These are phyloP conservation scores for Fusarium sp. DNA, from an alignment of 2,329 filamentous ascomycete species.

Conservation along the genomic window DNA sequence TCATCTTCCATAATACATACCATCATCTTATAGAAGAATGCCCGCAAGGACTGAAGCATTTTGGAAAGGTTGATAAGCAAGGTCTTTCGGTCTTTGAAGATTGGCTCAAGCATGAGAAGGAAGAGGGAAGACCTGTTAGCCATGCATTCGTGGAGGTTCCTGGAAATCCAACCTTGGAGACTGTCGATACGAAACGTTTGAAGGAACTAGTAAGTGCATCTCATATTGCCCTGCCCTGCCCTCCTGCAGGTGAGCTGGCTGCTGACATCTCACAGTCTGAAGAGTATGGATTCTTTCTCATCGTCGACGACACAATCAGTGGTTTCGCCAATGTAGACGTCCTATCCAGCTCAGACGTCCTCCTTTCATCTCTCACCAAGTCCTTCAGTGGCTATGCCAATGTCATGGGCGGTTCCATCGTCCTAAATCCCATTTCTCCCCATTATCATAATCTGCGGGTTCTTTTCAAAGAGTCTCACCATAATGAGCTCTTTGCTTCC, in stretches of 20 bases:
- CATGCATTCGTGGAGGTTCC: conserved; percentile 59
- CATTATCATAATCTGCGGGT: conserved; percentile 50
- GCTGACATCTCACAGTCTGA: conserved; percentile 44
- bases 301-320: conserved; percentile 60
- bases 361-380: conserved; percentile 66
- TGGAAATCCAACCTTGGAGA: conserved; percentile 49
- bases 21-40: conserved; percentile 57
- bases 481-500: conserved; percentile 57
- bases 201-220: conserved; percentile 49
- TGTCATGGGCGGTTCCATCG: conserved; percentile 61
- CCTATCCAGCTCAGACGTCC: conserved; percentile 56
- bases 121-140: conserved; percentile 51
- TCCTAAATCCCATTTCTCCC: conserved; percentile 58
- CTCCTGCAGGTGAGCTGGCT: background rate
- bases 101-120: conserved; percentile 54
- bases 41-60: conserved; percentile 56
- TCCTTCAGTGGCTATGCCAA: conserved; percentile 66
- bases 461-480: conserved; percentile 41
- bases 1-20: conserved; percentile 61
- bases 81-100: conserved; percentile 56
- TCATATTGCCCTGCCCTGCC: background rate
- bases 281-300: conserved; percentile 55
- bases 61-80: conserved; percentile 53
- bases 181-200: conserved; percentile 47
- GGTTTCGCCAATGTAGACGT: conserved; percentile 62